These are phyloP conservation scores for Microsporum canis DNA, from an alignment of 2,329 filamentous ascomycete genomes.

Conservation along the genomic window DNA sequence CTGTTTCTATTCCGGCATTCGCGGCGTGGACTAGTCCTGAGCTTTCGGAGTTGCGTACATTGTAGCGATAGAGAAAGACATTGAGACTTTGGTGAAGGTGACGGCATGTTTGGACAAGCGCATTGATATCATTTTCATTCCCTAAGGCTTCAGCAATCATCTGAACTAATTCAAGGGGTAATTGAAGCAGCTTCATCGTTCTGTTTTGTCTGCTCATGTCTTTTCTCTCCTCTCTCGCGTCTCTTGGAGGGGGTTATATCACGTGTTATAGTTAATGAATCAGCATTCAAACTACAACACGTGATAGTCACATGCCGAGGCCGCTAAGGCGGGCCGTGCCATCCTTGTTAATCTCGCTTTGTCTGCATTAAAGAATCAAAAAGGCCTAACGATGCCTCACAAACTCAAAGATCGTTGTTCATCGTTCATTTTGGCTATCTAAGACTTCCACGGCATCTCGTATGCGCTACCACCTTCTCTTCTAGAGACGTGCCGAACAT, in stretches of 20 bases:
- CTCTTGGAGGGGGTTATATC: neutral
- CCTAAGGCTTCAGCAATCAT: neutral
- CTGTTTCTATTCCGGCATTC: neutral
- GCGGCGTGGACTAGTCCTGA: neutral
- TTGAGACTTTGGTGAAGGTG: slow-evolving; percentile 11
- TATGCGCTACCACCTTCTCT: too few relatives aligned
- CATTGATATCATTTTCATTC: slow-evolving; percentile 9
- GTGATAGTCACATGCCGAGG: neutral
- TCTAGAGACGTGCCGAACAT: too few relatives aligned
- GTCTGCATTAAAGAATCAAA: neutral
- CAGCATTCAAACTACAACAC: too few relatives aligned
- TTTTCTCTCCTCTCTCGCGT: neutral
- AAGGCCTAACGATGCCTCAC: neutral
- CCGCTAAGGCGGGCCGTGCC: neutral
- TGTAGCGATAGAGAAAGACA: slow-evolving; percentile 10
- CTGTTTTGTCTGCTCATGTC: neutral
- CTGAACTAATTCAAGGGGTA: neutral
- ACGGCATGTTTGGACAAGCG: slow-evolving; percentile 7
- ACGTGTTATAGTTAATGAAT: too few relatives aligned
- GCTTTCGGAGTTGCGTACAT: neutral
- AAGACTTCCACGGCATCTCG: too few relatives aligned
- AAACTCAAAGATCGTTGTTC: neutral
- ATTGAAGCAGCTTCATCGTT: neutral
- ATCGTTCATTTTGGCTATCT: too few relatives aligned
- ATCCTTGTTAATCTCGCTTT: neutral